A percentile compares a stretch with the other conserved stretches of the same genome.
These are phyloP conservation scores for Incumbomyces lentus DNA, from an alignment of 2,329 filamentous ascomycete species.

Conservation along the genomic window DNA sequence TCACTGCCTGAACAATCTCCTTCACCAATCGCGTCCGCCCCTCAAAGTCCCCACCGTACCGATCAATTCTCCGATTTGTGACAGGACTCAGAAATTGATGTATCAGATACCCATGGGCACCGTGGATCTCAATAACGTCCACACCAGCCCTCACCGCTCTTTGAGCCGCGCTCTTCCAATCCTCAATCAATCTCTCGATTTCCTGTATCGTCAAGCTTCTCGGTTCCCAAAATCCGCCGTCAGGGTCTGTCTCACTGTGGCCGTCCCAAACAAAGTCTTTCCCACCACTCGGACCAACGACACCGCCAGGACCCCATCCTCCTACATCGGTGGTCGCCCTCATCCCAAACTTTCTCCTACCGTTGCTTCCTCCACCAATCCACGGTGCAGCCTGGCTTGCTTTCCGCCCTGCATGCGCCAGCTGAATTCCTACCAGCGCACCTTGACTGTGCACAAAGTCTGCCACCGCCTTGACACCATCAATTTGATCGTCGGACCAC, in stretches of 20 bases:
- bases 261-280: constrained; percentile 18
- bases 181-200: constrained; percentile 24
- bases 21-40: constrained; percentile 60
- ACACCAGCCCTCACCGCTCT: constrained; percentile 59
- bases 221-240: constrained; percentile 19
- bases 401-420: constrained; percentile 67
- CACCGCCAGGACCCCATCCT: constrained; percentile 18
- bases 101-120: constrained; percentile 68
- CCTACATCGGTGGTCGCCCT: constrained; percentile 13
- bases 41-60: constrained; percentile 42
- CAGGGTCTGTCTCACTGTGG: constrained; percentile 12
- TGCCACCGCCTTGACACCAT: constrained; percentile 46
- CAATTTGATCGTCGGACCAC: constrained; percentile 28
- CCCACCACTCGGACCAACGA: constrained; percentile 19
- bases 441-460: constrained; percentile 73
- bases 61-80: constrained; percentile 56
- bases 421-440: constrained; percentile 67
- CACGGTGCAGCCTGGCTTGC: constrained; percentile 48
- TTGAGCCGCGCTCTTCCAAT: constrained; percentile 36
- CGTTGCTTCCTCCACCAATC: constrained; percentile 22
- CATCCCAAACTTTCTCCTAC: constrained; percentile 13
- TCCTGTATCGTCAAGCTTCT: constrained; percentile 22
- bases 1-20: constrained; percentile 54
- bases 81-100: constrained; percentile 59
- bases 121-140: constrained; percentile 72